Percentiles rank a stretch among this genome's conserved stretches.
phyloP scores from a whole-genome alignment of 805 yeast species.

The Sungouiella thailandica region DNA sequence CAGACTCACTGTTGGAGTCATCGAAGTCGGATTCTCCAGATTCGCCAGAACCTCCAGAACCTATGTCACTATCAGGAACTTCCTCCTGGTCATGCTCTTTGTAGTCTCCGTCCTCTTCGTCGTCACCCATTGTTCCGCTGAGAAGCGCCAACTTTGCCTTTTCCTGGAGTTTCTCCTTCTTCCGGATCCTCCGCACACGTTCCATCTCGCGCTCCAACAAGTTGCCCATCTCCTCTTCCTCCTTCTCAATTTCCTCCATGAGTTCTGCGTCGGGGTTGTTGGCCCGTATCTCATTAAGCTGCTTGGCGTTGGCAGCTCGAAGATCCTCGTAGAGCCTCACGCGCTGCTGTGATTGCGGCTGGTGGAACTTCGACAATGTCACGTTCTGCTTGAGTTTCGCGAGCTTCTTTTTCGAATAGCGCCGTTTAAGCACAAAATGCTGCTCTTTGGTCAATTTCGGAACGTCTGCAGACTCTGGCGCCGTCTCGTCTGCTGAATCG shows the following conservation, averaged over 20 bases:
- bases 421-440: conserved; percentile 27
- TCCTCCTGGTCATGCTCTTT: conserved; percentile 12
- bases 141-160: conserved; percentile 31
- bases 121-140: conserved; percentile 11
- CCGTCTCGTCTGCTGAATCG: conserved; percentile 22
- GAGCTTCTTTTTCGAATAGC: conserved; percentile 22
- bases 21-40: conserved; percentile 17
- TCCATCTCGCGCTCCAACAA: conserved; percentile 48
- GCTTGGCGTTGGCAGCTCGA: conserved; percentile 42
- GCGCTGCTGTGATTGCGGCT: conserved; percentile 2
- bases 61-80: conserved; percentile 16
- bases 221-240: conserved; percentile 40
- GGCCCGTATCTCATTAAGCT: conserved; percentile 25
- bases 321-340: conserved; percentile 31
- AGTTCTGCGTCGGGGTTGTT: conserved; percentile 21
- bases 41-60: conserved; percentile 16
- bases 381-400: conserved; percentile 2
- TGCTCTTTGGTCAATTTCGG: conserved; percentile 32
- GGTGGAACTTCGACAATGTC: conserved; percentile 2
- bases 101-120: conserved; percentile 11
- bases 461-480: conserved; percentile 13
- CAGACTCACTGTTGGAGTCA: conserved; percentile 16
- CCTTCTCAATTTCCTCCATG: conserved; percentile 35
- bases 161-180: conserved; percentile 36
- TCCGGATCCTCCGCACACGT: conserved; percentile 42